phyloP scores from a whole-genome alignment of 2,329 filamentous ascomycete genomes.

The Penicillium sp. region DNA sequence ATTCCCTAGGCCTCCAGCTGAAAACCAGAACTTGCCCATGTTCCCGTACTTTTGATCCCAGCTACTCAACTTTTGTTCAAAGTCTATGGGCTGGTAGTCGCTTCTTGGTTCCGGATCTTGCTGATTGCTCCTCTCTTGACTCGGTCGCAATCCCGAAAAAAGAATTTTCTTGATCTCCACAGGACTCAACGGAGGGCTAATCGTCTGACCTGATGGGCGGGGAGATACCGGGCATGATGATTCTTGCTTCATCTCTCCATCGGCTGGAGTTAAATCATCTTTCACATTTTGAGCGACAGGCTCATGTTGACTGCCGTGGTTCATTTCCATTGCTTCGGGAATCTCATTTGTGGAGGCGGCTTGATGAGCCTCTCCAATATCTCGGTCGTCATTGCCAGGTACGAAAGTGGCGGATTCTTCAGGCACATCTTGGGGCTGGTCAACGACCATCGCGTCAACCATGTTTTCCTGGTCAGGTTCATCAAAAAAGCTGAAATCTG shows the following conservation, averaged over 20 bases:
- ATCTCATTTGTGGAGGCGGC: background rate
- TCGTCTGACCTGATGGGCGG: constrained; percentile 21
- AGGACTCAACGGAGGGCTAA: constrained; percentile 38
- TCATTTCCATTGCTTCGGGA: background rate
- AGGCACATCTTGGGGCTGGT: constrained; percentile 11
- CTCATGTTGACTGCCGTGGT: background rate
- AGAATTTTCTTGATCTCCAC: constrained; percentile 42
- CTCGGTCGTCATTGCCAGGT: constrained; percentile 6
- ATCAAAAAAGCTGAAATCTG: constrained; percentile 62
- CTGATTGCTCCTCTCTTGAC: constrained; percentile 1
- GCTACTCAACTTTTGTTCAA: constrained; percentile 43
- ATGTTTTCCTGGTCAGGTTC: constrained; percentile 39
- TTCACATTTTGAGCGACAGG: background rate
- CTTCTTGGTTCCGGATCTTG: constrained; percentile 32
- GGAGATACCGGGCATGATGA: constrained; percentile 10
- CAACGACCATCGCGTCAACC: constrained; percentile 10
- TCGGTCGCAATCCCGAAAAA: constrained; percentile 24
- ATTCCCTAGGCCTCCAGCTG: constrained; percentile 7
- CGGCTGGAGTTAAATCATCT: background rate
- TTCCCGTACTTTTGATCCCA: constrained; percentile 51
- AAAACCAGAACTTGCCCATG: constrained; percentile 43
- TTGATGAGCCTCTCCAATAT: constrained; percentile 3
- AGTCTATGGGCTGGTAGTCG: constrained; percentile 48
- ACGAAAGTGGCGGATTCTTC: constrained; percentile 8
- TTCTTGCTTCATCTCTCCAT: constrained; percentile 5